Base-by-base conservation (phyloP, 140 eudicot genomes). In the Cichorium intybus region DNA sequence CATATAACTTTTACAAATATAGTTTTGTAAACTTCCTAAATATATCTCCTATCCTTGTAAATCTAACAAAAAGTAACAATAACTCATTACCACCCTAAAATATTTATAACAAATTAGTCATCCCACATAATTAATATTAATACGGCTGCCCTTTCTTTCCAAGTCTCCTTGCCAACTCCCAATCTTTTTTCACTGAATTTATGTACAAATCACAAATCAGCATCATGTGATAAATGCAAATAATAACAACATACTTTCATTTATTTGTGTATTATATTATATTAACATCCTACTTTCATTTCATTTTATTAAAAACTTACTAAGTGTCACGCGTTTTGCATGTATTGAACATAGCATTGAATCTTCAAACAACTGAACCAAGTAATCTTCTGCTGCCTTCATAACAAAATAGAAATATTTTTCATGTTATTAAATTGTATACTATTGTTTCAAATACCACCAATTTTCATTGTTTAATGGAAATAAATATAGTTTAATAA, bases 121-220 rank as follows among this genome's bases (percentile, higher is more conserved):
- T 8, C 43, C 3, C 2, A 3, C 10, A 9, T 35, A 10, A 35
- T 35, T 70, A 76, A 95, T 95, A 35, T 35, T 70, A 76, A 95
- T 95, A 90, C 4, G 84, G 81, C 54, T 67, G 81, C 69, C 92
- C 97, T 80, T 81, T 84, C 47, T 84, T 82, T 75, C 97, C 97
- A 47, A 90, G 80, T 34, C 95, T 74, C 9, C 97, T 73, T 7
- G 97, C 97, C 75, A 87, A 77, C 67, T 90, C 93, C 74, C 81
- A 82, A 56, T 90, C 97, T 72, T 87, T 86, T 79, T 80, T 77
- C 97, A 90, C 97, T 90, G 83, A 12, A 71, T 8, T 4, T 27
- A 35, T 2, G 43, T 35, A 15, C 4, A 3, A 9, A 35, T 35
- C 5, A 27, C 31, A 27, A 27, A 6, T 27, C 31, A 27, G 31